Evolutionary conservation across 257 asterid genomes (phyloP).

Genomic region (Scutellaria barbata): DNA sequence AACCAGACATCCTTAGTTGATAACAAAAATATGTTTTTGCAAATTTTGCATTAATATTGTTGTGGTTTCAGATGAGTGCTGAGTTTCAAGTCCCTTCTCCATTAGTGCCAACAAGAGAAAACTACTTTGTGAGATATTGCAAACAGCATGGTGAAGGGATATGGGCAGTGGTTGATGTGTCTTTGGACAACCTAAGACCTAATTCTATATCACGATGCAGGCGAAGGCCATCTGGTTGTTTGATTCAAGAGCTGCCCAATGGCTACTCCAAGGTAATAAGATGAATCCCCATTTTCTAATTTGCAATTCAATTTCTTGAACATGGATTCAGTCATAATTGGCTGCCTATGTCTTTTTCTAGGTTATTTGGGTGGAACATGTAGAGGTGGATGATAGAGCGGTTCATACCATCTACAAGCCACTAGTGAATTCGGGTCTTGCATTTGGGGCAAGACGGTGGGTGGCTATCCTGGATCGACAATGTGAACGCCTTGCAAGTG

Average conservation of each 20-base stretch:
- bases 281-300: too few species aligned
- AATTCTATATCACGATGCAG: conserved; percentile 57
- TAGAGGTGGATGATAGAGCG: conserved; percentile 70
- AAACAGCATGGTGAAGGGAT: conserved; percentile 72
- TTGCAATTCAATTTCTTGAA: too few species aligned
- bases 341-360: not conserved
- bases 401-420: conserved; percentile 66
- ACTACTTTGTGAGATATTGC: conserved; percentile 76
- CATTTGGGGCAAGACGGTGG: conserved; percentile 81
- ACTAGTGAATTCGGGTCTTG: conserved; percentile 67
- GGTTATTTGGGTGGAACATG: conserved; percentile 84
- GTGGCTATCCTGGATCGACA: conserved; percentile 74
- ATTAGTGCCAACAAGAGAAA: conserved; percentile 73
- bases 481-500: conserved; percentile 73
- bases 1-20: too few species aligned
- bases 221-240: conserved; percentile 77
- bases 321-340: too few species aligned
- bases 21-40: too few species aligned
- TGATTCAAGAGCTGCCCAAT: conserved; percentile 77
- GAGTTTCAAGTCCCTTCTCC: conserved; percentile 88
- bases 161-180: conserved; percentile 87
- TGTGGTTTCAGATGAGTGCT: conserved; percentile 67
- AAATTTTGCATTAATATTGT: too few species aligned
- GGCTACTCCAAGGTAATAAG: conserved; percentile 79
- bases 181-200: conserved; percentile 67